Evolutionary conservation across 306 rosid genomes (phyloP).

Genomic region (Prunus fruticosa): DNA sequence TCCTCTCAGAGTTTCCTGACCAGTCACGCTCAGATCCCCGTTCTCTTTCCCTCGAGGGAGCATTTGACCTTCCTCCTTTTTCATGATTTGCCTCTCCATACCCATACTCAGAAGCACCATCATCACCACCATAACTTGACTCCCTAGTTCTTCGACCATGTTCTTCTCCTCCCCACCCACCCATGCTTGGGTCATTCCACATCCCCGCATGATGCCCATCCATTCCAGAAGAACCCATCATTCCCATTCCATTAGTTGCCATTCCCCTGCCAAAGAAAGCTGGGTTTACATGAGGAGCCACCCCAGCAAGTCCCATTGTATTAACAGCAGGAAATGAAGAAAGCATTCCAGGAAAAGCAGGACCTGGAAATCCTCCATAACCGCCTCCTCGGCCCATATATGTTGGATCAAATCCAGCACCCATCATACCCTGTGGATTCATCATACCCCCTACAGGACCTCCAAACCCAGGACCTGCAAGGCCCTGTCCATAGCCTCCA

Average conservation of each 20-base stretch:
- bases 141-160: slow-evolving; percentile 39
- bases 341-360: slow-evolving; percentile 42
- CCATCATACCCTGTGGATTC: slow-evolving; percentile 51
- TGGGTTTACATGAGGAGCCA: slow-evolving; percentile 57
- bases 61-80: slow-evolving; percentile 34
- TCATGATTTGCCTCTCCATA: slow-evolving; percentile 44
- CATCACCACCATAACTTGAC: slow-evolving; percentile 50
- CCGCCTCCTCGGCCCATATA: slow-evolving; percentile 52
- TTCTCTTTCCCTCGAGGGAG: slow-evolving; percentile 40
- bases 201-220: slow-evolving; percentile 43
- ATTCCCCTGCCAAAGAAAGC: slow-evolving; percentile 55
- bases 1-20: slow-evolving; percentile 46
- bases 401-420: slow-evolving; percentile 48
- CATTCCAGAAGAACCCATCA: slow-evolving; percentile 45
- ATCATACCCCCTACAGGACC: slow-evolving; percentile 42
- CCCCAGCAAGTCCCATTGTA: slow-evolving; percentile 41
- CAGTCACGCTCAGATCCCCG: slow-evolving; percentile 44
- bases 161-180: slow-evolving; percentile 50
- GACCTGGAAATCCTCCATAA: slow-evolving; percentile 51
- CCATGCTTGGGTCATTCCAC: slow-evolving; percentile 49
- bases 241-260: slow-evolving; percentile 45
- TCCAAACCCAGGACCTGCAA: slow-evolving; percentile 37
- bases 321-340: slow-evolving; percentile 44
- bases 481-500: slow-evolving; percentile 48
- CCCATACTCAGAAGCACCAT: slow-evolving; percentile 46